Percentiles rank a stretch among this genome's conserved stretches.
phyloP scores from a whole-genome alignment of 805 yeast genomes.

The Candida golubevii region DNA sequence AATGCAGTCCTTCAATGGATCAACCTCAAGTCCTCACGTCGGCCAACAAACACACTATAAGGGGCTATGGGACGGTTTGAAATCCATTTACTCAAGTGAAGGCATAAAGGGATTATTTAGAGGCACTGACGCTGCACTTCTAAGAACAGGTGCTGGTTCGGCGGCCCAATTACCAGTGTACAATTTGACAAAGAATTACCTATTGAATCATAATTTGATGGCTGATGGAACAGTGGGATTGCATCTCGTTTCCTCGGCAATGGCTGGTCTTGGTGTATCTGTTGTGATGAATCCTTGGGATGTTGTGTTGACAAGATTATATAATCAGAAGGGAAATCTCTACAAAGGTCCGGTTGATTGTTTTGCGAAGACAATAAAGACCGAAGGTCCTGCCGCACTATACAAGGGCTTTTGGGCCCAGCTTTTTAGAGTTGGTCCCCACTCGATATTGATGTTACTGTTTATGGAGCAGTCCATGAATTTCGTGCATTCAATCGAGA shows the following conservation, averaged over 20 bases:
- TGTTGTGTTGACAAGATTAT: conserved; percentile 89
- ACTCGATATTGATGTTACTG: conserved; percentile 82
- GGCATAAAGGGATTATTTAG: conserved; percentile 78
- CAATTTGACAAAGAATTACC: conserved; percentile 63
- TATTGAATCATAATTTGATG: conserved; percentile 50
- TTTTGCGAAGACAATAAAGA: conserved; percentile 69
- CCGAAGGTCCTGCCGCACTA: conserved; percentile 83
- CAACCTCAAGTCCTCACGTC: conserved; percentile 37
- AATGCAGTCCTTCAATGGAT: conserved; percentile 86
- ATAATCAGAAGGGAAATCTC: conserved; percentile 86
- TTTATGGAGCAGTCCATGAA: conserved; percentile 96
- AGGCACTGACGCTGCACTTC: conserved; percentile 91
- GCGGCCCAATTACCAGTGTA: conserved; percentile 92
- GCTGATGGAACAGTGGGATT: conserved; percentile 58
- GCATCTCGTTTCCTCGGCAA: conserved; percentile 69
- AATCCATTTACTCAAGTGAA: conserved; percentile 56
- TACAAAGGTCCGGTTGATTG: conserved; percentile 90
- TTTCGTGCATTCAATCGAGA: conserved; percentile 35
- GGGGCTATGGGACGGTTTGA: conserved; percentile 63
- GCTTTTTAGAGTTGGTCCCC: conserved; percentile 88
- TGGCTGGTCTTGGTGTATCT: conserved; percentile 89
- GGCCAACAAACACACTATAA: conserved; percentile 93
- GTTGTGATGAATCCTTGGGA: conserved; percentile 98
- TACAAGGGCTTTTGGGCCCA: conserved; percentile 97
- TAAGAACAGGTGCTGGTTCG: conserved; percentile 95